These are phyloP conservation scores for Beauveria brongniartii DNA, from an alignment of 2,329 filamentous ascomycete genomes.

Conservation along the genomic window DNA sequence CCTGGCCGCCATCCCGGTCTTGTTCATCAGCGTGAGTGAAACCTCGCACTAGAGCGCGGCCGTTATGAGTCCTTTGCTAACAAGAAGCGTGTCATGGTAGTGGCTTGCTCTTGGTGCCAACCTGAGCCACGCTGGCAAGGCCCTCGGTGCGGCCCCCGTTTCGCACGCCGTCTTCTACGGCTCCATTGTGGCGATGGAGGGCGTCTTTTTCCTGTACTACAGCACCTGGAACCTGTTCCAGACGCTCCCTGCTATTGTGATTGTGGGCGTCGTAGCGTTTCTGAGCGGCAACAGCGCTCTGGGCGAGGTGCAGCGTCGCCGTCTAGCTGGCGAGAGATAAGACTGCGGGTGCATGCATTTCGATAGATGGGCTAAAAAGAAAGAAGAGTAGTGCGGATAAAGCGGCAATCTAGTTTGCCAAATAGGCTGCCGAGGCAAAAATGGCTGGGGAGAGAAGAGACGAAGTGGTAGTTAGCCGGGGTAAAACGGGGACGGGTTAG, in stretches of 20 bases:
- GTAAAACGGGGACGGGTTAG: conserved; percentile 10
- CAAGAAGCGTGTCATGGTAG: conserved; percentile 31
- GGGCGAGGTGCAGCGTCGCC: conserved; percentile 83
- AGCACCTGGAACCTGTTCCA: conserved; percentile 87
- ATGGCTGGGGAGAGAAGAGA: background rate
- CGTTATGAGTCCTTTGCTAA: background rate
- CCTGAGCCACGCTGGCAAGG: conserved; percentile 65
- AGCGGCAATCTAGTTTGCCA: background rate
- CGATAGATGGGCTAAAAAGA: background rate
- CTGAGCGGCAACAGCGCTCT: conserved; percentile 84
- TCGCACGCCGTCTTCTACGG: conserved; percentile 81
- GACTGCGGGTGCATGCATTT: background rate
- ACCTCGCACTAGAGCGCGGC: no score
- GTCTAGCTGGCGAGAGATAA: conserved; percentile 64
- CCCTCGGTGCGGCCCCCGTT: conserved; percentile 66
- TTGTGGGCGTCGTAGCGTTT: conserved; percentile 64
- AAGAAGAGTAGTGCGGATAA: background rate
- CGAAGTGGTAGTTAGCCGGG: conserved; percentile 5
- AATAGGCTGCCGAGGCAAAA: conserved; percentile 6
- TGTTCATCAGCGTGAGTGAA: conserved; percentile 61
- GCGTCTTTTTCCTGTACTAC: conserved; percentile 92
- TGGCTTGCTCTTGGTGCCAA: conserved; percentile 83
- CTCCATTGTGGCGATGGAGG: conserved; percentile 81
- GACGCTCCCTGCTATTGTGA: conserved; percentile 63
- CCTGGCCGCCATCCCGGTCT: conserved; percentile 61